Base-by-base conservation (phyloP, 2,329 filamentous ascomycete genomes). In the Myrmaecium sp. region DNA sequence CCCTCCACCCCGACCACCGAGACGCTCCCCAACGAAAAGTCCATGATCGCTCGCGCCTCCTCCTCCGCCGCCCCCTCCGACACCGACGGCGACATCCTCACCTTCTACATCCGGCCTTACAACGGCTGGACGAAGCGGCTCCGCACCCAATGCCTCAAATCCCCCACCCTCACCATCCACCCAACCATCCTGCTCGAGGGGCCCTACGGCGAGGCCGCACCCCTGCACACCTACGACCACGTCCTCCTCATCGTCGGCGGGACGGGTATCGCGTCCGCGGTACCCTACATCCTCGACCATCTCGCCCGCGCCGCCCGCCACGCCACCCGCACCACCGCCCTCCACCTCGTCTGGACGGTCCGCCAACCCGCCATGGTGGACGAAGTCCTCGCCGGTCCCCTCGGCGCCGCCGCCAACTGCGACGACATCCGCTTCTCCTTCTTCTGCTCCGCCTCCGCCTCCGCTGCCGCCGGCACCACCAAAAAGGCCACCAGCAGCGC, bases 31-130 rank as follows among this genome's bases (percentile, higher is more conserved):
- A 6, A 17, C 17, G 21, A n/a, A 18, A 33, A 27, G 9, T 20
- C 28, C 3, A 10, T 21, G 5, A 6, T n/a, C 5, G 39, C 43
- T 2, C 43, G 41, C 23, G 33, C 40, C 3, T 31, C 30, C 3
- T 28, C 38, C 6, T 26, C 14, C 17, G 28, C 23, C 11, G 4
- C n/a, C 10, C 5, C 5, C 13, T 5, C 18, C 15, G 10, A 37
- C 9, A 18, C 32, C 3, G 28, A 24, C 14, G 20, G 13, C 10
- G 6, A 22, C 11, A 33, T 36, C 5, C 40, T 65, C 5, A 47
- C 53, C 4, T 64, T 65, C 36, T 55, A 59, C 36, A 52, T 66
- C 26, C 55, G 62, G 2, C 62, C 62, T 0, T 64, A 59, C 36
- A 46, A 57, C 26, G 60, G 62, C 25, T 64, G 61, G 49, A 66